A percentile compares a stretch with the other conserved stretches of the same genome.
phyloP scores from a whole-genome alignment of 208 protist genomes.

The Acanthamoeba lugdunensis region DNA sequence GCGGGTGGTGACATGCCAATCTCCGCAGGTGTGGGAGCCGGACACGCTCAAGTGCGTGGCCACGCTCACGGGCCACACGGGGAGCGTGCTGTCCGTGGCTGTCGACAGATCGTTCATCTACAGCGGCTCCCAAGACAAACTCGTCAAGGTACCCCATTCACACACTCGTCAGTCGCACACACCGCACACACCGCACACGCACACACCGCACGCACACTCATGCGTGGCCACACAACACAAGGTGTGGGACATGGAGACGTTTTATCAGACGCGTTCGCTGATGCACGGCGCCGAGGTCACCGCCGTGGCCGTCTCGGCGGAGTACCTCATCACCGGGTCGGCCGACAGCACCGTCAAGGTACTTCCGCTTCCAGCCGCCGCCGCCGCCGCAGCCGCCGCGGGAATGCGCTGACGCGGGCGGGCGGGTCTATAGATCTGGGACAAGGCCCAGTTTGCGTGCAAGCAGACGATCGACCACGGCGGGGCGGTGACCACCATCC shows the following conservation, averaged over 20 bases:
- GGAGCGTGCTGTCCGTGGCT: constrained; percentile 55
- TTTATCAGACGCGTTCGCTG: constrained; percentile 60
- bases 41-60: constrained; percentile 28
- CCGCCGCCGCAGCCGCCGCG: no score
- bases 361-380: not conserved
- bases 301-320: constrained; percentile 4
- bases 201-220: no score
- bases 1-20: no score
- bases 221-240: not conserved
- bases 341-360: constrained; percentile 58
- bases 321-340: constrained; percentile 30
- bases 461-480: constrained; percentile 59
- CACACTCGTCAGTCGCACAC: no score
- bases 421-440: not conserved
- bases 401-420: no score
- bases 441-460: constrained; percentile 56
- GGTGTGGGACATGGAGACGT: constrained; percentile 73
- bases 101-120: constrained; percentile 44
- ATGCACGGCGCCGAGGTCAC: constrained; percentile 39
- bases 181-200: not conserved
- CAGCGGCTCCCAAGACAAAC: constrained; percentile 68
- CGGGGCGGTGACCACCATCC: not conserved
- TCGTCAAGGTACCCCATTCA: constrained; percentile 34
- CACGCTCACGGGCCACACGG: constrained; percentile 46
- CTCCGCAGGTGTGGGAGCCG: constrained; percentile 54